phyloP scores from a whole-genome alignment of 1,284 basidiomycete species.

The Moesziomyces globuligerus region DNA sequence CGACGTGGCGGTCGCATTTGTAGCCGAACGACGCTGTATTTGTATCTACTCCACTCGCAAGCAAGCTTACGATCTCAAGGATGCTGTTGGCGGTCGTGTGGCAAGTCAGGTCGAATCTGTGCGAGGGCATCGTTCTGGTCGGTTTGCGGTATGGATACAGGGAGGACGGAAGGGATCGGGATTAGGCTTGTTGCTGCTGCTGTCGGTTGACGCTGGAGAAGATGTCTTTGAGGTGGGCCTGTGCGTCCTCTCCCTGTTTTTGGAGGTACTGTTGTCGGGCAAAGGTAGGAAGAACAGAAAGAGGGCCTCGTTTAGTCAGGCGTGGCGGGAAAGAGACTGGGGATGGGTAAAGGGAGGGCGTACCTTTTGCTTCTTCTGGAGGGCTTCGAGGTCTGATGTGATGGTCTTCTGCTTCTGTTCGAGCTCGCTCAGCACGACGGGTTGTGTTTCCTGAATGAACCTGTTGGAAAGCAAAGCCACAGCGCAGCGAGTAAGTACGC shows the following conservation, averaged over 20 bases:
- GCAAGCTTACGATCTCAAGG: neutral
- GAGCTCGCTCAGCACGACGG: slow-evolving; percentile 18
- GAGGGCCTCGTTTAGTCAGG: neutral
- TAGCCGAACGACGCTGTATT: neutral
- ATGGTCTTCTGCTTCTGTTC: slow-evolving; percentile 18
- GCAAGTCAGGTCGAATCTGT: neutral
- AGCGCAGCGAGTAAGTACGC: too few relatives aligned
- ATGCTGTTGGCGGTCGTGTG: too few relatives aligned
- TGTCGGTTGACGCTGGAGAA: slow-evolving; percentile 42
- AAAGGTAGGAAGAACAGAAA: neutral
- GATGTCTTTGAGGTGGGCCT: slow-evolving; percentile 49
- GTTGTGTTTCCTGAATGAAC: slow-evolving; percentile 39
- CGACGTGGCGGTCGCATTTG: too few relatives aligned
- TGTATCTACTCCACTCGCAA: too few relatives aligned
- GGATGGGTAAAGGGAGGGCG: neutral
- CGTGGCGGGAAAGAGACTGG: neutral
- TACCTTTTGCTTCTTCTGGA: slow-evolving; percentile 33
- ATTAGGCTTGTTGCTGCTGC: slow-evolving; percentile 17
- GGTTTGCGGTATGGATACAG: neutral
- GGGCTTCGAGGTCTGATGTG: slow-evolving; percentile 21
- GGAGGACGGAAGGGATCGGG: neutral
- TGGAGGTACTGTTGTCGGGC: slow-evolving; percentile 28
- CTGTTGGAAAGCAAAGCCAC: slow-evolving; percentile 3
- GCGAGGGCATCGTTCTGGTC: neutral
- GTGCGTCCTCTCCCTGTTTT: slow-evolving; percentile 44